Evolutionary conservation across 2,329 filamentous ascomycete species (phyloP), one percentile per base, ranked within the genome.

Genomic region (Colletotrichum tamarilloi): DNA sequence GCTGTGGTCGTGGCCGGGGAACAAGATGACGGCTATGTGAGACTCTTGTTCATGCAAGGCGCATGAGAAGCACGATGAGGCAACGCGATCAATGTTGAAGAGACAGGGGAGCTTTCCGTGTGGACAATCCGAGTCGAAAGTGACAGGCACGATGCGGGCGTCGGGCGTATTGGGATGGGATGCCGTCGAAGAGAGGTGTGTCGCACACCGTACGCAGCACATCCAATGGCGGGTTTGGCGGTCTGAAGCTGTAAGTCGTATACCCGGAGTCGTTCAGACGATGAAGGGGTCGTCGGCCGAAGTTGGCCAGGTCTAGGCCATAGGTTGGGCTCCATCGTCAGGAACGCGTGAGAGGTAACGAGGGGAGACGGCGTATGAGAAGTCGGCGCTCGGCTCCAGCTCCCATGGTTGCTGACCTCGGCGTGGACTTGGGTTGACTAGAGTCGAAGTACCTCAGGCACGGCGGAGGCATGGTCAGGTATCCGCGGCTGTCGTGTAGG

Each of bases 31-130:
- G 62, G 12, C 11, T 35, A 68, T 52, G n/a, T 49, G 42, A n/a
- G 7, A 49, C 62, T 63, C 72, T 64, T 49, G 53, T 75, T 62
- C 67, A 75, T 74, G 72, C 74, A 71, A 56, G 60, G 60, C 60
- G 67, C 60, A 57, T 62, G 60, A 57, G 67, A 65, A 62, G 67
- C 35, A 73, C 67, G 67, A 73, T 65, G 70, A 73, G 70, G 66
- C 60, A 70, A 73, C 60, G 46, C 22, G 46, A 70, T 70, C 70
- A 70, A 22, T 56, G 38, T 56, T 49, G 32, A 65, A 59, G 67
- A 70, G 59, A 24, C 30, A 64, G 38, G 69, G 70, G 60, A 57
- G 68, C 56, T 26, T 52, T 70, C 70, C 60, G 60, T 63, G 22
- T 70, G 70, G 70, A 42, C 32, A 28, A 57, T 49, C 55, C 55